A percentile compares a stretch with the other conserved stretches of the same genome.
These are phyloP conservation scores for Selenicereus undatus DNA, from an alignment of 148 eudicot species.

Conservation along the genomic window DNA sequence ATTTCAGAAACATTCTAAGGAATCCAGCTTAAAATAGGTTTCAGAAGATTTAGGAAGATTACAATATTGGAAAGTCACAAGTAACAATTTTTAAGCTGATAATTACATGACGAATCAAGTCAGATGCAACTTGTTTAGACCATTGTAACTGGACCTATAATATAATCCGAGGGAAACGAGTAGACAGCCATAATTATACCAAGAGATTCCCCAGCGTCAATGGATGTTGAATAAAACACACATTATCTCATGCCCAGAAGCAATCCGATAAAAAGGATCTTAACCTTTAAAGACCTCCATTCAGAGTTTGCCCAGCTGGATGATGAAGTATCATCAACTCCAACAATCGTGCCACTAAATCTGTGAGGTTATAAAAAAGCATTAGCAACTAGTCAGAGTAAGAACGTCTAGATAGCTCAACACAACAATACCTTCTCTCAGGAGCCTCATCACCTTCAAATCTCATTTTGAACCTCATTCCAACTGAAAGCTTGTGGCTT, in stretches of 20 bases:
- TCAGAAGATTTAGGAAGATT: not conserved
- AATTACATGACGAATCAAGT: not conserved
- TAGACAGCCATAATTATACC: not conserved
- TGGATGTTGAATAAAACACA: not conserved
- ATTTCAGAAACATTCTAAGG: not conserved
- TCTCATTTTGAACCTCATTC: conserved; percentile 95
- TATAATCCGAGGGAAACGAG: not conserved
- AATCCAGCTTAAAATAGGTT: not conserved
- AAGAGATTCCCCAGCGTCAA: not conserved
- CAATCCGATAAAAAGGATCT: not conserved
- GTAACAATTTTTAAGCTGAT: not conserved
- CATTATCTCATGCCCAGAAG: not conserved
- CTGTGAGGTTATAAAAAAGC: conserved; percentile 36
- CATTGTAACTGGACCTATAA: not conserved
- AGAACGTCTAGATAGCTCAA: not conserved
- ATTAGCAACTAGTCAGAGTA: not conserved
- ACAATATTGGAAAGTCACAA: not conserved
- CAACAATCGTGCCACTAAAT: conserved; percentile 93
- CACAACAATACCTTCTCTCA: conserved; percentile 66
- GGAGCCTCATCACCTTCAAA: conserved; percentile 97
- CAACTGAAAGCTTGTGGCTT: conserved; percentile 73
- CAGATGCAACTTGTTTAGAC: not conserved
- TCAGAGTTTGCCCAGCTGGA: conserved; percentile 81
- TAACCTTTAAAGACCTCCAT: conserved; percentile 94
- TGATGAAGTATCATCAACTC: conserved; percentile 58